A percentile compares a stretch with the other conserved stretches of the same genome.
Conservation (phyloP, 768 basidiomycete genomes). For the Lentinula detonsa region DNA sequence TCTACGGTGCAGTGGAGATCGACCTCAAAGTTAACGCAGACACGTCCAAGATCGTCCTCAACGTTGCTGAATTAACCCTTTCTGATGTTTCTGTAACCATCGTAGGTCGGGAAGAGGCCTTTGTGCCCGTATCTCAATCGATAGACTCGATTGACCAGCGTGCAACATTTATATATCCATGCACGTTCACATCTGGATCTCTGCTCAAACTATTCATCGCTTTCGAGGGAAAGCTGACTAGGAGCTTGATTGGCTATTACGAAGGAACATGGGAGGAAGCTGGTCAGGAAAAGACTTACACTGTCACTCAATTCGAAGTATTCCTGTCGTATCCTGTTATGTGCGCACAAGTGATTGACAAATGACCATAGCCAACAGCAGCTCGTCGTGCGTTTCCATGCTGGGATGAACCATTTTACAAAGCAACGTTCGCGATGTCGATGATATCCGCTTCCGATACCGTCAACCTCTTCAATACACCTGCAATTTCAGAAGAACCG, state of each 20-base stretch:
- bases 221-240: conserved; percentile 64
- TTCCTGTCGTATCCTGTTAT: not conserved
- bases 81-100: conserved; percentile 37
- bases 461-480: conserved; percentile 64
- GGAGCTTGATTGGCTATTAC: conserved; percentile 82
- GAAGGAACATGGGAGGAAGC: conserved; percentile 54
- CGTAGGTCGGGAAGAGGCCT: not conserved
- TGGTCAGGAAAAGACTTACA: conserved; percentile 59
- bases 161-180: not conserved
- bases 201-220: conserved; percentile 64
- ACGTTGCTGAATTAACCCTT: conserved; percentile 56
- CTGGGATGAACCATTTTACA: conserved; percentile 72
- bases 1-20: conserved; percentile 72
- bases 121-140: not conserved
- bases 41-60: conserved; percentile 59
- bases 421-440: conserved; percentile 55
- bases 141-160: not conserved
- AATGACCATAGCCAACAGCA: conserved; percentile 59
- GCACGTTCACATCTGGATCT: conserved; percentile 65
- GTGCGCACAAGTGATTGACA: not conserved
- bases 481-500: conserved; percentile 37
- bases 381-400: conserved; percentile 75
- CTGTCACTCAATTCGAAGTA: conserved; percentile 89
- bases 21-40: conserved; percentile 62
- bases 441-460: conserved; percentile 53